A percentile compares a stretch with the other conserved stretches of the same genome.
phyloP scores from a whole-genome alignment of 768 basidiomycete species.

The Brasilioporus rufonigricans region DNA sequence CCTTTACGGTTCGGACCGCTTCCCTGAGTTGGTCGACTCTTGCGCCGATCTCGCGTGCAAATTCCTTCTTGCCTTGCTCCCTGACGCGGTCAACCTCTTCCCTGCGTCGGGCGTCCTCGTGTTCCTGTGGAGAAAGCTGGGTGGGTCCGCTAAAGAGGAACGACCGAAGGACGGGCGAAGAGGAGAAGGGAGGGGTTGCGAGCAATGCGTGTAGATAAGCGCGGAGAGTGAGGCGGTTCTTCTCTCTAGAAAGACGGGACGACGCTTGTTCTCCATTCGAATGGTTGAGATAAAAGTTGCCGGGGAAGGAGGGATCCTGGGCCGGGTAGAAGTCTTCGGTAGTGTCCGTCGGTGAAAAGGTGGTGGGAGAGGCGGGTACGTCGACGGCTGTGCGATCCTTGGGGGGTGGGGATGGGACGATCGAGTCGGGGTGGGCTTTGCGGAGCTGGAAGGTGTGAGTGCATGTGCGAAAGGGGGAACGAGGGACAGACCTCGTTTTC shows the following conservation, averaged over 20 bases:
- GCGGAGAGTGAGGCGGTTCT: constrained; percentile 91
- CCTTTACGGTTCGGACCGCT: constrained; percentile 84
- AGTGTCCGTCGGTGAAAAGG: constrained; percentile 2
- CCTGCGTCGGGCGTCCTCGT: constrained; percentile 71
- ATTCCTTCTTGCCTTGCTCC: constrained; percentile 83
- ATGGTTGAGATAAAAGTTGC: constrained; percentile 27
- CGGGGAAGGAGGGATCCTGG: constrained; percentile 71
- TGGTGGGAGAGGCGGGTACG: constrained; percentile 32
- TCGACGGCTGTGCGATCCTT: constrained; percentile 82
- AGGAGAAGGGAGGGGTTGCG: constrained; percentile 66
- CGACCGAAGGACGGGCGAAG: constrained; percentile 80
- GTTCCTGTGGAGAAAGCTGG: constrained; percentile 63
- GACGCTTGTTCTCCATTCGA: background rate
- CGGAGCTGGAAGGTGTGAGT: constrained; percentile 57
- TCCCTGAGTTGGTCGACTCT: constrained; percentile 85
- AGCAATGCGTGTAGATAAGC: constrained; percentile 87
- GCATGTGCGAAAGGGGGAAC: background rate
- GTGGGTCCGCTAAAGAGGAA: constrained; percentile 83
- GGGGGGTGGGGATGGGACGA: constrained; percentile 77
- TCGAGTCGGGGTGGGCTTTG: constrained; percentile 79
- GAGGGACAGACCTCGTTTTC: constrained; percentile 65
- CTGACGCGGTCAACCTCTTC: constrained; percentile 88
- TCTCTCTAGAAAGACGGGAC: constrained; percentile 75
- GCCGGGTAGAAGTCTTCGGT: constrained; percentile 43
- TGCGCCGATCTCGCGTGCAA: constrained; percentile 81